Evolutionary conservation across 2,329 filamentous ascomycete genomes (phyloP), one percentile per base, ranked within the genome.

Genomic region (Stenocarpella maydis): DNA sequence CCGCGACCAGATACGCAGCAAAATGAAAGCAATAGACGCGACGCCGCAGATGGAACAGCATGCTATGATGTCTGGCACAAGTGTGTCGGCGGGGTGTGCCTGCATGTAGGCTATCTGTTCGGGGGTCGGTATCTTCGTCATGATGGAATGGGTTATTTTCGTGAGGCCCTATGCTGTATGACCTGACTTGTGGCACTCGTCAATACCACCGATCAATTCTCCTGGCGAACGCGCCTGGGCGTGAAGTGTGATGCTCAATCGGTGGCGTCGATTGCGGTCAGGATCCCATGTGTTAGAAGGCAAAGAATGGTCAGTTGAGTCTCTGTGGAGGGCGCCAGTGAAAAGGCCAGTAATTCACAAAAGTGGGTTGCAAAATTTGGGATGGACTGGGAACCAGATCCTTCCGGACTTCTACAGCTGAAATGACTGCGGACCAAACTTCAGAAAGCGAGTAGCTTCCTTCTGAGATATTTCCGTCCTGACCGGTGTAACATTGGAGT

Each of bases 31-130:
- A 24, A 45, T 39, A 3, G 67, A 55, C 7, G 68, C 61, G 21
- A 69, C 28, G 19, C 47, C 70, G 50, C 63, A 71, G n/a, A 69
- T 39, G 1, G 70, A 52, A n/a, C 61, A 61, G n/a, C 67, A 69
- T 5, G 39, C 67, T 26, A 71, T 67, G 24, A 71, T 69, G 26
- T 69, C 69, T 6, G 64, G 54, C 2, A 60, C 39, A n/a, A 67
- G 19, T 15, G 65, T 43, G 26, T 71, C 70, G 8, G 21, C 24
- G 28, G 67, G 45, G 15, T 69, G 70, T 55, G 70, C 70, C 39
- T 50, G 17, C 67, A 71, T 69, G 55, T 71, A 67, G 54, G 70
- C 70, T 37, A 69, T 52, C 45, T 69, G 50, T 31, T 71, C 19
- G 17, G 50, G 14, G 26, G 50, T 53, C 19, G 50, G 50, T 28